Base-by-base conservation (phyloP, 306 rosid species). In the Carpinus viminea region DNA sequence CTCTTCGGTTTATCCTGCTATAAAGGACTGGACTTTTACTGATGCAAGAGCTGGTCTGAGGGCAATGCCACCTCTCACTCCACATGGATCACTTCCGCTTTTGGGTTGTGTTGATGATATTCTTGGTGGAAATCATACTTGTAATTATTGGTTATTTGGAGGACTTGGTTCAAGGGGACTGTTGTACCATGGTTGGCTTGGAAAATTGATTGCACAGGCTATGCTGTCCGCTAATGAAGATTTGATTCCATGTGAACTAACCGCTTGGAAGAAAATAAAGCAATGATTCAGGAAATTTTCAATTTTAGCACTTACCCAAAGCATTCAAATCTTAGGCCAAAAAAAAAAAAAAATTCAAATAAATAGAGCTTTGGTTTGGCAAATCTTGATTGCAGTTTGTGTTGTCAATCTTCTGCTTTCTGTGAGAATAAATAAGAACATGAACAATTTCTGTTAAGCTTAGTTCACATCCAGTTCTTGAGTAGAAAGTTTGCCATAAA, bases 151-250 rank as follows among this genome's bases (percentile, higher is more conserved):
- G 98, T 74, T 95, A 74, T 91, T 95, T 78, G 97, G 95, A 72
- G 97, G 98, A 56, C 87, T 92, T 82, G 97, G 98, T 80, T 90
- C 97, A 55, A 89, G 98, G 84, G 98, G 98, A 75, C 87, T 95
- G 87, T 78, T 92, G 81, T 92, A 90, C 87, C 98, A 95, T 76
- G 93, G 88, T 55, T 95, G 97, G 98, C 86, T 92, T 57, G 98
- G 98, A 81, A 92, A 87, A 77, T 77, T 92, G 90, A 74, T 77
- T 78, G 92, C 98, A 18, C 88, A 76, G 48, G 97, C 98, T 66
- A 95, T 90, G 80, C 92, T 91, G 80, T 82, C 86, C 17, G 76
- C 89, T 79, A 81, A 87, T 66, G 97, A 92, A 85, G 83, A 76
- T 45, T 71, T 88, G 43, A 88, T 92, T 73, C 98, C 98, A 45